A percentile compares a stretch with the other conserved stretches of the same genome.
These are phyloP conservation scores for Debaryomyces psychrophilus DNA, from an alignment of 1,139 yeast genomes.

Conservation along the genomic window DNA sequence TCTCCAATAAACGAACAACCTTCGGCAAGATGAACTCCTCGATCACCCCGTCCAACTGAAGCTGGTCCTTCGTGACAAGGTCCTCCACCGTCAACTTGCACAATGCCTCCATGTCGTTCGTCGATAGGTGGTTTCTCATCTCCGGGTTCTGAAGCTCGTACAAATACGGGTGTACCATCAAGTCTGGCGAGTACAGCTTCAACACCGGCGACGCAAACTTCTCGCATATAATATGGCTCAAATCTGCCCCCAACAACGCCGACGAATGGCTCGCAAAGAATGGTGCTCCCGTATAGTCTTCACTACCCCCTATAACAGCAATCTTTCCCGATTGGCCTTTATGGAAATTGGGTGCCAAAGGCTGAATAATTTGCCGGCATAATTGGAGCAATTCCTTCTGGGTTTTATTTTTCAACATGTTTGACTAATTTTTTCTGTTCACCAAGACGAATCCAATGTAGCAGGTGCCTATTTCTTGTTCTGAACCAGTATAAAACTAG, in stretches of 20 bases:
- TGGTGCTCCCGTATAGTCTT: slow-evolving; percentile 97
- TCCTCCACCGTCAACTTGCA: slow-evolving; percentile 23
- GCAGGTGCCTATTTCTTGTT: background rate
- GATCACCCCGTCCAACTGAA: slow-evolving; percentile 34
- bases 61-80: slow-evolving; percentile 21
- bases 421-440: background rate
- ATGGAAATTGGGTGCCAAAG: slow-evolving; percentile 69
- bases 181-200: slow-evolving; percentile 85
- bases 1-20: slow-evolving; percentile 53
- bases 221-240: slow-evolving; percentile 87
- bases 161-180: slow-evolving; percentile 95
- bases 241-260: slow-evolving; percentile 83
- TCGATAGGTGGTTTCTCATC: slow-evolving; percentile 16
- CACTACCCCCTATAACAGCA: slow-evolving; percentile 91
- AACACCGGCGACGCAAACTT: slow-evolving; percentile 75
- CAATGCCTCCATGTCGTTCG: slow-evolving; percentile 21
- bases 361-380: slow-evolving; percentile 69
- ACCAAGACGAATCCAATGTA: background rate
- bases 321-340: slow-evolving; percentile 94
- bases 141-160: slow-evolving; percentile 33
- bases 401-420: slow-evolving; percentile 33
- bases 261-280: slow-evolving; percentile 86
- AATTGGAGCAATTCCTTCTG: slow-evolving; percentile 51
- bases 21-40: slow-evolving; percentile 55
- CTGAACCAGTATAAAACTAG: background rate